phyloP scores from a whole-genome alignment of 129 eudicot species.

The Helichrysum umbraculigerum region DNA sequence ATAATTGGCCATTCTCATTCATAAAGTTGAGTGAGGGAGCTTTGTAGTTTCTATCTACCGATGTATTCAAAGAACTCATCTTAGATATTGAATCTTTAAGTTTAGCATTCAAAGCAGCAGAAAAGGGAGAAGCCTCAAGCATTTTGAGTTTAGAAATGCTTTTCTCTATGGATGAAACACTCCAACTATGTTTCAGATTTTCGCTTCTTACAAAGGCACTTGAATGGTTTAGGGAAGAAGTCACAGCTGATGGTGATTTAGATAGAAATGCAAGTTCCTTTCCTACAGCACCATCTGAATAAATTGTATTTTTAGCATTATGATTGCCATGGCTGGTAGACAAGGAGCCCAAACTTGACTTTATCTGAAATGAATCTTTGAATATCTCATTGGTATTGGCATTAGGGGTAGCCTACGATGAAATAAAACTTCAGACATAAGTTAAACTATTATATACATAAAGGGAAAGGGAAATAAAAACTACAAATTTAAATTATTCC shows the following conservation, averaged over 20 bases:
- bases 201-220: slow-evolving; percentile 36
- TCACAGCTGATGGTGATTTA: slow-evolving; percentile 28
- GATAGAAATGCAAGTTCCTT: slow-evolving; percentile 11
- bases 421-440: neutral
- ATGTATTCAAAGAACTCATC: slow-evolving; percentile 34
- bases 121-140: slow-evolving; percentile 61
- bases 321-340: slow-evolving; percentile 24
- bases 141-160: slow-evolving; percentile 75
- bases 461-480: neutral
- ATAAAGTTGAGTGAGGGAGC: neutral
- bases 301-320: slow-evolving; percentile 36
- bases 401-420: neutral
- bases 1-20: slow-evolving; percentile 4
- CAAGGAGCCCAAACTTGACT: slow-evolving; percentile 25
- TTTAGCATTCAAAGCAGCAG: slow-evolving; percentile 54
- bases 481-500: neutral
- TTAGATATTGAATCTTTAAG: slow-evolving; percentile 42
- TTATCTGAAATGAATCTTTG: neutral
- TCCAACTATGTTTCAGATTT: slow-evolving; percentile 22
- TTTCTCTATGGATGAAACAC: slow-evolving; percentile 52
- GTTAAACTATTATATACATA: neutral
- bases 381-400: neutral
- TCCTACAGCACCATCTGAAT: slow-evolving; percentile 27
- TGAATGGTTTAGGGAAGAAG: slow-evolving; percentile 41
- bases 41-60: slow-evolving; percentile 27